Conservation (phyloP, 305 asterid species). For the Fraxinus angustifolia region DNA sequence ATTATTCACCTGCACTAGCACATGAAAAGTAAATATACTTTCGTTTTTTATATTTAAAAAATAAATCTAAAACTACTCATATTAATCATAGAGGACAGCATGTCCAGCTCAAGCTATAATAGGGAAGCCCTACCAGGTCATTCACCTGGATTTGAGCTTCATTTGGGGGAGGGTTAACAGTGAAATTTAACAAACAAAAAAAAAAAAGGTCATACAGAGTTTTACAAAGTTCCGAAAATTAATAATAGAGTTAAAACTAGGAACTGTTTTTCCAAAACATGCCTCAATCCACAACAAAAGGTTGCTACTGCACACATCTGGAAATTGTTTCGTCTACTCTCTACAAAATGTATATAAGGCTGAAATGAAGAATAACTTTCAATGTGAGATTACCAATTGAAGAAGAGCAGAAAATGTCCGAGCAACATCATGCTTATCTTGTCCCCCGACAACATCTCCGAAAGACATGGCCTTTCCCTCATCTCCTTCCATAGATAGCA, state of each 20-base stretch:
- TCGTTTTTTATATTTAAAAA: not conserved
- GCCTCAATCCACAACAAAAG: not conserved
- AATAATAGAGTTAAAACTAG: not conserved
- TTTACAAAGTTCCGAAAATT: not conserved
- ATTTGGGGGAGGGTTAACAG: not conserved
- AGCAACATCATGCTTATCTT: slow-evolving; percentile 83
- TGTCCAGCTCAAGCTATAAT: not conserved
- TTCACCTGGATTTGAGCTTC: not conserved
- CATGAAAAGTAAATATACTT: not conserved
- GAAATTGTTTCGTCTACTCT: not conserved
- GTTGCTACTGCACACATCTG: not conserved
- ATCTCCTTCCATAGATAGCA: slow-evolving; percentile 45
- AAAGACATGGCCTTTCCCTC: slow-evolving; percentile 46
- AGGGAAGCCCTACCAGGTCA: not conserved
- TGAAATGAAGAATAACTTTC: not conserved
- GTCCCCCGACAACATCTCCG: slow-evolving; percentile 69
- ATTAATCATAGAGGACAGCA: not conserved
- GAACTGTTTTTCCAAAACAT: not conserved
- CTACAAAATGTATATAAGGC: not conserved
- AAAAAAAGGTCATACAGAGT: not conserved
- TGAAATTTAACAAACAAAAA: not conserved
- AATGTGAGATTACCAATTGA: slow-evolving; percentile 60
- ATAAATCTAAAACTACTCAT: not conserved
- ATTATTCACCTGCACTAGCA: slow-evolving; percentile 62
- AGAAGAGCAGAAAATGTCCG: slow-evolving; percentile 94